Evolutionary conservation across 805 yeast species (phyloP).

Genomic region (Teunomyces pallodes): DNA sequence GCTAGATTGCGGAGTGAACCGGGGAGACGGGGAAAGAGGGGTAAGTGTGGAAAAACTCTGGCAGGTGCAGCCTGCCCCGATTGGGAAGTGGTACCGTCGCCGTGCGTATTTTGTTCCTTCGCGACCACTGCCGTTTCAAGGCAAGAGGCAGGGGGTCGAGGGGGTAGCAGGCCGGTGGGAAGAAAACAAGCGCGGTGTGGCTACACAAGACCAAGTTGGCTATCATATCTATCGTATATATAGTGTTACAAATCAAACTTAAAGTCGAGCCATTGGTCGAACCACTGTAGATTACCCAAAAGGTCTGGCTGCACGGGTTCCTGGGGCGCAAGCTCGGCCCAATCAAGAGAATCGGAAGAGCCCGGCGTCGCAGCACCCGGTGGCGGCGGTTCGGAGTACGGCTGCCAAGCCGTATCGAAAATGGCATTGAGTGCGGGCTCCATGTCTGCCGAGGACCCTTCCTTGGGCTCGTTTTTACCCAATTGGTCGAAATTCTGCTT

Average conservation of each 20-base stretch:
- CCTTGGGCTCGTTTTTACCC: slow-evolving; percentile 24
- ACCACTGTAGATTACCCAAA: slow-evolving; percentile 51
- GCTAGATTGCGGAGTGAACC: not conserved
- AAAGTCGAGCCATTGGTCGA: slow-evolving; percentile 49
- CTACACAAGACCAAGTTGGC: too few species aligned
- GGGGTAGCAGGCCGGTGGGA: too few species aligned
- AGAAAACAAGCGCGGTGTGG: too few species aligned
- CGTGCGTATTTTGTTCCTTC: not conserved
- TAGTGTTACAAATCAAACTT: slow-evolving; percentile 13
- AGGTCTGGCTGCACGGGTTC: slow-evolving; percentile 13
- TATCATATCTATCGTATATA: too few species aligned
- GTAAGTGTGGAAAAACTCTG: not conserved
- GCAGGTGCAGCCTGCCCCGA: not conserved
- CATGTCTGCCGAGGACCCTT: slow-evolving; percentile 4
- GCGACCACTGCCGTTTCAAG: too few species aligned
- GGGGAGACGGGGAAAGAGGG: slow-evolving; percentile 1
- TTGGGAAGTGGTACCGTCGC: not conserved
- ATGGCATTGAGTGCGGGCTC: not conserved
- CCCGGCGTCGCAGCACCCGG: not conserved
- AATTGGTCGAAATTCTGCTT: slow-evolving; percentile 46
- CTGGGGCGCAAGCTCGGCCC: not conserved
- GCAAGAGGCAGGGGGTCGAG: too few species aligned
- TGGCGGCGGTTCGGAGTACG: not conserved
- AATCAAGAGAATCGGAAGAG: not conserved
- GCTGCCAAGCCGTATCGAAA: not conserved